Percentiles rank a stretch among this genome's conserved stretches.
Conservation (phyloP, 805 yeast genomes). For the Myxozyma geophila region DNA sequence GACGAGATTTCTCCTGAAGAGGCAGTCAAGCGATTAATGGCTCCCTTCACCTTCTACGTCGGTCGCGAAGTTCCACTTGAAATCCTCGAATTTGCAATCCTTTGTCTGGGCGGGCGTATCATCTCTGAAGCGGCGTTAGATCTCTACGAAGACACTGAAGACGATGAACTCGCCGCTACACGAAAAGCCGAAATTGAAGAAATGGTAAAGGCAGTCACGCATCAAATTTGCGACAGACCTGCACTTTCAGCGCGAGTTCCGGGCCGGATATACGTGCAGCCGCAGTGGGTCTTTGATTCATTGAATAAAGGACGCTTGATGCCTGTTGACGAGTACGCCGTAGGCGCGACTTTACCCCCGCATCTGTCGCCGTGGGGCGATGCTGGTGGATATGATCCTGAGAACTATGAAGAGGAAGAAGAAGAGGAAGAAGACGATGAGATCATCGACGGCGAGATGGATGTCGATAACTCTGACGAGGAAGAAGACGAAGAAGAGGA, state of each 20-base stretch:
- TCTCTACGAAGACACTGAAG: slow-evolving; percentile 54
- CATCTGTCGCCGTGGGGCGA: slow-evolving; percentile 99
- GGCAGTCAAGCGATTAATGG: slow-evolving; percentile 66
- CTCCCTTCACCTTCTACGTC: slow-evolving; percentile 76
- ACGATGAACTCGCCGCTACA: slow-evolving; percentile 33
- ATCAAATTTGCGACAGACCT: slow-evolving; percentile 94
- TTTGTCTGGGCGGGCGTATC: slow-evolving; percentile 83
- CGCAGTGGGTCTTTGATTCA: slow-evolving; percentile 97
- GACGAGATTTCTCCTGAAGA: slow-evolving; percentile 47
- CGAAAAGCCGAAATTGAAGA: slow-evolving; percentile 25
- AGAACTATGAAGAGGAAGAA: slow-evolving; percentile 58
- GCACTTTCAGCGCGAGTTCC: slow-evolving; percentile 73
- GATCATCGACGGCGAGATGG: slow-evolving; percentile 57
- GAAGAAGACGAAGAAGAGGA: slow-evolving; percentile 47
- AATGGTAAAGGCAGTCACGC: slow-evolving; percentile 63
- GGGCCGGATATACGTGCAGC: slow-evolving; percentile 93
- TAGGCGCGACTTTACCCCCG: slow-evolving; percentile 95
- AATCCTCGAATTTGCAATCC: slow-evolving; percentile 80
- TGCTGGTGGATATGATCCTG: slow-evolving; percentile 86
- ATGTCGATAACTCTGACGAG: slow-evolving; percentile 57
- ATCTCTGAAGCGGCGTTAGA: slow-evolving; percentile 88
- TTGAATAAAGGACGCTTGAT: slow-evolving; percentile 75
- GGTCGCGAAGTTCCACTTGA: slow-evolving; percentile 97
- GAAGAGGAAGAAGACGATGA: slow-evolving; percentile 59
- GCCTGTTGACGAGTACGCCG: slow-evolving; percentile 81